These are phyloP conservation scores for Trametes villosa DNA, from an alignment of 768 basidiomycete genomes.

Conservation along the genomic window DNA sequence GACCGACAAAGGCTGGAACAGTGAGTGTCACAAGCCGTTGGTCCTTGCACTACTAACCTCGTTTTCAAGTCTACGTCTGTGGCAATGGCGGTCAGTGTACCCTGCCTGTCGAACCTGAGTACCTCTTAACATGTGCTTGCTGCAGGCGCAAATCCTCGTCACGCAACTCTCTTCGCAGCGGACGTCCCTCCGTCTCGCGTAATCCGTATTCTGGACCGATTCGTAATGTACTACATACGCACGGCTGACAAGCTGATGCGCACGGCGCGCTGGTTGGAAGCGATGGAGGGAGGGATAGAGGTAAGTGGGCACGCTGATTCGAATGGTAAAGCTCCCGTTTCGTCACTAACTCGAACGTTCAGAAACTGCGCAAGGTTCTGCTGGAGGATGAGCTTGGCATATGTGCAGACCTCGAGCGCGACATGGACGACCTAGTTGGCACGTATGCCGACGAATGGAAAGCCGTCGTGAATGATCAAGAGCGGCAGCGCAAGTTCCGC, in stretches of 20 bases:
- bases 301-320: no score
- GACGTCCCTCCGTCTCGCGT: slow-evolving; percentile 73
- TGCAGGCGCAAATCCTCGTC: slow-evolving; percentile 41
- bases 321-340: no score
- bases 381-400: slow-evolving; percentile 75
- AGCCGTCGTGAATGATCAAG: slow-evolving; percentile 57
- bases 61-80: slow-evolving; percentile 56
- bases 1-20: slow-evolving; percentile 81
- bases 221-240: slow-evolving; percentile 69
- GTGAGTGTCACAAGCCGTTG: slow-evolving; percentile 33
- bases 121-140: not conserved
- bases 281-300: slow-evolving; percentile 69
- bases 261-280: slow-evolving; percentile 76
- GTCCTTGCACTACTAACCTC: not conserved
- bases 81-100: slow-evolving; percentile 65
- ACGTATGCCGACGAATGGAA: slow-evolving; percentile 77
- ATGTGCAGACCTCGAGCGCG: slow-evolving; percentile 64
- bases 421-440: slow-evolving; percentile 67
- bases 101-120: no score
- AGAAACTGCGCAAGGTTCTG: slow-evolving; percentile 66
- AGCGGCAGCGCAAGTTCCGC: slow-evolving; percentile 52
- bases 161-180: slow-evolving; percentile 66
- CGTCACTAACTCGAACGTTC: not conserved
- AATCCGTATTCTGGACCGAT: slow-evolving; percentile 64
- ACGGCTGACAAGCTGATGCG: slow-evolving; percentile 74